Conservation (phyloP, 106 monocot genomes). For the Dendrobium catenatum region DNA sequence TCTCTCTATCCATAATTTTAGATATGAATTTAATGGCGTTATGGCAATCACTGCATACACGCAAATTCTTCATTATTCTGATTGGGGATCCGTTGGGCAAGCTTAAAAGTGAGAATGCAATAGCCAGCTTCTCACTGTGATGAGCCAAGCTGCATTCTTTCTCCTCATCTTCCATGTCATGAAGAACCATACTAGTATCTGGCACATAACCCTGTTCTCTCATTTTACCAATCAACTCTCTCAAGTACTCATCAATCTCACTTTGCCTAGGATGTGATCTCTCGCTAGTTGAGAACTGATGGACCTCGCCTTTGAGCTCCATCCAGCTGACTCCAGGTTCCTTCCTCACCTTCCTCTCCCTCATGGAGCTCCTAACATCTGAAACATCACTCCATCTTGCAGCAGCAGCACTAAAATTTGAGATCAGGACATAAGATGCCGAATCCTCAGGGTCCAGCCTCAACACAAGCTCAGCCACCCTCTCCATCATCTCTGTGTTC, state of each 20-base stretch:
- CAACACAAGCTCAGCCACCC: constrained; percentile 45
- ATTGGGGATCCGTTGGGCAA: constrained; percentile 26
- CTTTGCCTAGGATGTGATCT: constrained; percentile 29
- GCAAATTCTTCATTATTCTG: constrained; percentile 57
- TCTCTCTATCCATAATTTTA: constrained; percentile 33
- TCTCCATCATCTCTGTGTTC: constrained; percentile 50
- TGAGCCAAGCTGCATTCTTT: constrained; percentile 52
- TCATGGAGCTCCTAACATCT: constrained; percentile 49
- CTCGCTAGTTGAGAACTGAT: constrained; percentile 52
- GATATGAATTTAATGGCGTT: constrained; percentile 45
- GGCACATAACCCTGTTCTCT: constrained; percentile 46
- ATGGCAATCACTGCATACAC: constrained; percentile 62
- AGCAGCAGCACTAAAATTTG: constrained; percentile 45
- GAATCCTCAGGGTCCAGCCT: constrained; percentile 58
- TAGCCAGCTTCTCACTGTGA: constrained; percentile 64
- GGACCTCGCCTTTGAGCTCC: constrained; percentile 49
- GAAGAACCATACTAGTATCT: constrained; percentile 42
- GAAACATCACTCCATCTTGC: constrained; percentile 53
- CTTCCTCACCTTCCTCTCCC: constrained; percentile 52
- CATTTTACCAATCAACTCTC: constrained; percentile 38
- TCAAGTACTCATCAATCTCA: constrained; percentile 35
- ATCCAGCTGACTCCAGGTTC: constrained; percentile 74
- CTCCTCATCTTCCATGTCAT: constrained; percentile 79
- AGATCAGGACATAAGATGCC: constrained; percentile 59
- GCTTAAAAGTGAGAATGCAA: constrained; percentile 45